These are phyloP conservation scores for Hyphodiscus sp. DNA, from an alignment of 2,329 filamentous ascomycete genomes.

Conservation along the genomic window DNA sequence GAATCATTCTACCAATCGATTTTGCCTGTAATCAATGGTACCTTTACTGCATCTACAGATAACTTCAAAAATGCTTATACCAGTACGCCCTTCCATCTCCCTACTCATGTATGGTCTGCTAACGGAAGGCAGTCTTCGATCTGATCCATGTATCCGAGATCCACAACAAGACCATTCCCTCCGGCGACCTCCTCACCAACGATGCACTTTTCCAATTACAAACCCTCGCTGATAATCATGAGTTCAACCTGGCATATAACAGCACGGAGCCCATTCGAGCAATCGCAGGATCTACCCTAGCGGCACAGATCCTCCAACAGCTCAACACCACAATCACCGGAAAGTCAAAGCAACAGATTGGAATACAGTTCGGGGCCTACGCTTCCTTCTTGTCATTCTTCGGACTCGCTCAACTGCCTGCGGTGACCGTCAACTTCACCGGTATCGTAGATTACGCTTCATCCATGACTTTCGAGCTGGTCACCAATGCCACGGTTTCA, in stretches of 20 bases:
- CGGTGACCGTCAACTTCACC: constrained; percentile 55
- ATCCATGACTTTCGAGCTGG: constrained; percentile 71
- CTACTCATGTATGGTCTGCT: not conserved
- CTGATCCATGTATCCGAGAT: constrained; percentile 53
- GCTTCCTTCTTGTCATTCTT: constrained; percentile 58
- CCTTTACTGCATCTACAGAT: constrained; percentile 39
- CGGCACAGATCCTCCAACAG: constrained; percentile 46
- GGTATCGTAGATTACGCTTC: constrained; percentile 81
- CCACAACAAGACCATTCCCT: constrained; percentile 55
- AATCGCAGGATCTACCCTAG: constrained; percentile 51
- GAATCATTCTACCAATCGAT: constrained; percentile 53
- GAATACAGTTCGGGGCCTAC: constrained; percentile 55
- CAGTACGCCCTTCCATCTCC: constrained; percentile 36
- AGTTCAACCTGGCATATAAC: constrained; percentile 82
- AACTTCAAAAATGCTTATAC: constrained; percentile 55
- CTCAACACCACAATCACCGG: constrained; percentile 45
- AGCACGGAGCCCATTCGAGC: constrained; percentile 58
- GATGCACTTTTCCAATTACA: constrained; percentile 56
- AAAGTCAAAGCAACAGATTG: constrained; percentile 39
- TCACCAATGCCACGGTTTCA: constrained; percentile 45
- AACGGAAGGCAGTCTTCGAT: constrained; percentile 45
- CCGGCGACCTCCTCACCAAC: constrained; percentile 51
- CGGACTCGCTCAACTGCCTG: constrained; percentile 47
- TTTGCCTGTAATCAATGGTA: constrained; percentile 48
- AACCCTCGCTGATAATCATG: constrained; percentile 70